A percentile compares a stretch with the other conserved stretches of the same genome.
Evolutionary conservation across 2,329 filamentous ascomycete genomes (phyloP).

Genomic region (Penicillium crustosum): DNA sequence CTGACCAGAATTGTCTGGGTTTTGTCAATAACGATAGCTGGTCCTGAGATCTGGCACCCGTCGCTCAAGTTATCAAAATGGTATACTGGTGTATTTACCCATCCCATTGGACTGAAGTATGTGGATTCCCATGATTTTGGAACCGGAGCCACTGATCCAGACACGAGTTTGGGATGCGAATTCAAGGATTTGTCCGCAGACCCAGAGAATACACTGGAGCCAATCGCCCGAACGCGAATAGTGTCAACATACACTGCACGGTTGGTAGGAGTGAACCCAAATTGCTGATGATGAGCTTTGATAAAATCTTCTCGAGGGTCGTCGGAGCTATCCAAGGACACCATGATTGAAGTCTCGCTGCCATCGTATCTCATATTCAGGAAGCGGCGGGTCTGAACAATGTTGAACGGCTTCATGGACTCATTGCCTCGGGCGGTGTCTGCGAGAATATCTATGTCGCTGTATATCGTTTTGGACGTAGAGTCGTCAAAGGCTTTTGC

Average conservation of each 20-base stretch:
- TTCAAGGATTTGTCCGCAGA: not conserved
- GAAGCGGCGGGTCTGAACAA: slow-evolving; percentile 1
- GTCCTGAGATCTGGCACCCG: slow-evolving; percentile 11
- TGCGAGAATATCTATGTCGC: not conserved
- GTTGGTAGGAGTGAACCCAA: slow-evolving; percentile 37
- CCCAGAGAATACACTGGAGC: slow-evolving; percentile 3
- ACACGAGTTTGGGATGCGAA: not conserved
- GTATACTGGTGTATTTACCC: slow-evolving; percentile 7
- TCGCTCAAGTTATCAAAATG: not conserved
- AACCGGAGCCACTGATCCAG: not conserved
- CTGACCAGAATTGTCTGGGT: slow-evolving; percentile 48
- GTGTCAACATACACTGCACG: slow-evolving; percentile 44
- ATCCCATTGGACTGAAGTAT: slow-evolving; percentile 2
- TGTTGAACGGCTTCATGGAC: slow-evolving; percentile 3
- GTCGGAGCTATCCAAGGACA: slow-evolving; percentile 38
- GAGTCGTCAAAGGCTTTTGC: slow-evolving; percentile 15
- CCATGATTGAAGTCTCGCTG: slow-evolving; percentile 46
- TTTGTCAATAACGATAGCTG: slow-evolving; percentile 36
- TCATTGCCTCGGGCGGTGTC: not conserved
- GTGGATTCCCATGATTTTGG: not conserved
- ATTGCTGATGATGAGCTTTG: slow-evolving; percentile 44
- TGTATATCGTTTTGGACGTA: not conserved
- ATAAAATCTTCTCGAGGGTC: slow-evolving; percentile 38
- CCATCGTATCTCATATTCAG: slow-evolving; percentile 44
- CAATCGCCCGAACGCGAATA: slow-evolving; percentile 29